Base-by-base conservation (phyloP, 1,284 basidiomycete genomes). In the Lentinula novae-zelandiae region DNA sequence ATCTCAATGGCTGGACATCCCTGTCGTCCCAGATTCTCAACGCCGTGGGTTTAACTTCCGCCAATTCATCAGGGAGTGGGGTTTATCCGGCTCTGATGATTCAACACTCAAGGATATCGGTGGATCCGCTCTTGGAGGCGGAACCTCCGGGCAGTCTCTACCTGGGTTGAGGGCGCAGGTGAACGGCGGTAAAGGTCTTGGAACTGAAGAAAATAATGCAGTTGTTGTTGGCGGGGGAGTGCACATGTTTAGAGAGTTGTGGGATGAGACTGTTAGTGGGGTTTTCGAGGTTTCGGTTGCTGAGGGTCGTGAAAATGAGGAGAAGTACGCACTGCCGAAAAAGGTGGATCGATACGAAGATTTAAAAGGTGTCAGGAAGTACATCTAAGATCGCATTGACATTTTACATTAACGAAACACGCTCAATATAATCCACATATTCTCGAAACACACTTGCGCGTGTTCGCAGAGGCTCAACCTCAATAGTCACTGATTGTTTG, bases 241-340 rank as follows among this genome's bases (percentile, higher is more conserved):
- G 20, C 89, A 92, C 71, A 94, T 96, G 86, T 96, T 88, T 85
- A 80, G 94, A 66, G 84, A 85, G 66, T 80, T 87, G 44, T 96
- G 93, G 90, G 81, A 87, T 63, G 75, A 82, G 65, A 76, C 78
- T 5, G 88, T 95, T 20, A 82, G 82, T 5, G 74, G 70, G 61
- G 85, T 95, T 61, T 92, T 94, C 74, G 69, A 70, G 27, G 22
- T 60, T 59, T 60, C 54, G 34, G 42, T 57, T 68, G 31, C 70
- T 89, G 89, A 34, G 27, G 49, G 49, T 13, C 15, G 82, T 70
- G 70, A 68, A 58, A 75, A 79, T 42, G 91, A 93, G 70, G 87
- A 90, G 17, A 76, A 77, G 53, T 95, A 82, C 73, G 89, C 86
- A 20, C 80, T 78, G 60, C 78, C 80, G 55, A 84, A 81, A 17